Evolutionary conservation across 805 yeast genomes (phyloP).

Genomic region (Wickerhamiella kurtzmanii): DNA sequence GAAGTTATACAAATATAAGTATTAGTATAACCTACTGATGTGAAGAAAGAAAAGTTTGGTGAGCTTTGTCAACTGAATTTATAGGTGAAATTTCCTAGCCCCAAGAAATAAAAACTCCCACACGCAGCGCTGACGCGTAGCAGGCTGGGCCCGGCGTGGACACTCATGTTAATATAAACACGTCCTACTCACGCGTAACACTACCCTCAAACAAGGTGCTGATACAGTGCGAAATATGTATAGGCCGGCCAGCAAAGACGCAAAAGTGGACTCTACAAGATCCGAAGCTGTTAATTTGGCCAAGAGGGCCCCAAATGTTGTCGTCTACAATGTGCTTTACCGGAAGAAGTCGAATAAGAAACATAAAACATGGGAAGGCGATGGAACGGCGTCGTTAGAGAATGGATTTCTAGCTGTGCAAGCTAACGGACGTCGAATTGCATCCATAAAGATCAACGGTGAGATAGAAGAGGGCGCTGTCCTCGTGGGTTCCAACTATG

Average conservation of each 20-base stretch:
- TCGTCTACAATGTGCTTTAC: conserved; percentile 35
- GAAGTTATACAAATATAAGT: conserved; percentile 20
- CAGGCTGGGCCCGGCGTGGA: too few relatives aligned
- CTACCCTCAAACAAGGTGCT: too few relatives aligned
- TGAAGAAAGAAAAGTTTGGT: conserved; percentile 10
- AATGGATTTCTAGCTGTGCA: conserved; percentile 17
- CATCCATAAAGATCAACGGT: conserved; percentile 20
- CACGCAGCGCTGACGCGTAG: neutral
- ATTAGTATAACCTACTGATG: conserved; percentile 24
- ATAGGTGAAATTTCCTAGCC: neutral
- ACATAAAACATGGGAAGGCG: conserved; percentile 92
- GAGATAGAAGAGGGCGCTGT: conserved; percentile 27
- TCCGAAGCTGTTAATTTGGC: too few relatives aligned
- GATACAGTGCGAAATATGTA: too few relatives aligned
- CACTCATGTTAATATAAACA: too few relatives aligned
- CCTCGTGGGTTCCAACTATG: conserved; percentile 43
- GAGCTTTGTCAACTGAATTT: neutral
- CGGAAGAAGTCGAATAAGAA: conserved; percentile 63
- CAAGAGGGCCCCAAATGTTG: too few relatives aligned
- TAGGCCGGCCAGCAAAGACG: too few relatives aligned
- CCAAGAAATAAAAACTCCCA: neutral
- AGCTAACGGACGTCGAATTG: conserved; percentile 18
- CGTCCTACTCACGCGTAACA: neutral
- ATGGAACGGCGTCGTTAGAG: conserved; percentile 42
- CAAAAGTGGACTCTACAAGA: too few relatives aligned